These are phyloP conservation scores for Lolium rigidum DNA, from an alignment of 176 grass and related monocot species.

Conservation along the genomic window DNA sequence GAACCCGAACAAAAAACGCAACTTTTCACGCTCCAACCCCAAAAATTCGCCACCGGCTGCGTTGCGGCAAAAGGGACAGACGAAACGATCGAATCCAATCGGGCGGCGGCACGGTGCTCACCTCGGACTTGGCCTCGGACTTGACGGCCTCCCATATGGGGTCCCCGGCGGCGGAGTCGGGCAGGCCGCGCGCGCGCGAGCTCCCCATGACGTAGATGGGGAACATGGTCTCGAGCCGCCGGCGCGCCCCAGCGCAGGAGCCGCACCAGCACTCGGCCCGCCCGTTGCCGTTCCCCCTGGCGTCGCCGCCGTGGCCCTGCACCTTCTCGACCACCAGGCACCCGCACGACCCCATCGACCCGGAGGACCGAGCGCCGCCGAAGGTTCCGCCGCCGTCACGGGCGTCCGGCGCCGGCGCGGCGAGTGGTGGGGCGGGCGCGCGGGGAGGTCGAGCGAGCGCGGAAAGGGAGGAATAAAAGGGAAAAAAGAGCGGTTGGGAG, in stretches of 20 bases:
- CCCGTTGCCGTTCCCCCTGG: conserved; percentile 30
- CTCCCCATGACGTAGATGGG: conserved; percentile 89
- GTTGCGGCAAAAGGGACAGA: neutral
- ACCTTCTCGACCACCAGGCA: conserved; percentile 75
- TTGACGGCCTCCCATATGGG: conserved; percentile 92
- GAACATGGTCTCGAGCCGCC: conserved; percentile 77
- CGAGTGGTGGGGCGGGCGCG: neutral
- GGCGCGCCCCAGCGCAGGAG: conserved; percentile 39
- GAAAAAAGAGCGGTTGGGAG: conserved; percentile 71
- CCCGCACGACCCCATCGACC: conserved; percentile 65
- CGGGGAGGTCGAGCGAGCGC: neutral
- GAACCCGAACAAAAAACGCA: neutral
- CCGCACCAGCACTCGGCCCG: conserved; percentile 34
- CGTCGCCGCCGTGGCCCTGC: conserved; percentile 42
- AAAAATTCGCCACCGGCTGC: neutral
- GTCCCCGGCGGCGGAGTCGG: conserved; percentile 66
- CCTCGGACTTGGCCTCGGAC: conserved; percentile 84
- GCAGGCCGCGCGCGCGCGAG: conserved; percentile 51
- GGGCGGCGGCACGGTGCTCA: conserved; percentile 20
- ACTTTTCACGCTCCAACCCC: neutral
- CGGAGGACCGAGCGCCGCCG: neutral
- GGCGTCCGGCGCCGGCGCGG: conserved; percentile 11
- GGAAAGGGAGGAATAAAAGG: neutral
- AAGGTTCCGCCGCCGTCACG: conserved; percentile 19
- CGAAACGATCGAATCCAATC: conserved; percentile 12